A percentile compares a stretch with the other conserved stretches of the same genome.
These are phyloP conservation scores for Acacia pycnantha DNA, from an alignment of 331 rosid genomes.

Conservation along the genomic window DNA sequence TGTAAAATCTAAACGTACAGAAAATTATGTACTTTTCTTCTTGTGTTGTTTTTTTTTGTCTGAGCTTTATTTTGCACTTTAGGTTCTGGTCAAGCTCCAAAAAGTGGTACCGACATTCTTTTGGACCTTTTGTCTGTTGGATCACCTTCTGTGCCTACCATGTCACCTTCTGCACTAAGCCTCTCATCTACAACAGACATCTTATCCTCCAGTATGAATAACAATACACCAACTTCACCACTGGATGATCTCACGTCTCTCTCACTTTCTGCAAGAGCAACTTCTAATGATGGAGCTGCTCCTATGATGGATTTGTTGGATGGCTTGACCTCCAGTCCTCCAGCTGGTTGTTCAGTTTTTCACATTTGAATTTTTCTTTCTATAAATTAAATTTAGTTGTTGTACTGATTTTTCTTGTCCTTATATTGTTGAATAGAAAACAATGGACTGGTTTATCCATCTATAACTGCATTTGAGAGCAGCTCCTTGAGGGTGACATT, in stretches of 20 bases:
- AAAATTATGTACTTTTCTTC: conserved; percentile 1
- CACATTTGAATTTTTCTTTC: neutral
- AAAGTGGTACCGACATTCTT: conserved; percentile 69
- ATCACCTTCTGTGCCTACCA: conserved; percentile 50
- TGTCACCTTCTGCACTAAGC: conserved; percentile 56
- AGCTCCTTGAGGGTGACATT: conserved; percentile 73
- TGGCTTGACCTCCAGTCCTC: conserved; percentile 56
- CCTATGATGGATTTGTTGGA: conserved; percentile 81
- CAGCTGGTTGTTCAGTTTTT: conserved; percentile 46
- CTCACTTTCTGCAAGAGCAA: conserved; percentile 47
- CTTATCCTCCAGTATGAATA: conserved; percentile 48
- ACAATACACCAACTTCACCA: conserved; percentile 53
- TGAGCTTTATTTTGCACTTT: conserved; percentile 28
- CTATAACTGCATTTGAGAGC: conserved; percentile 86
- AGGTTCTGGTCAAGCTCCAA: conserved; percentile 59
- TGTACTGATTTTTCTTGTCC: conserved; percentile 34
- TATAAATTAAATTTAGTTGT: conserved; percentile 23
- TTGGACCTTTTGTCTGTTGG: conserved; percentile 92
- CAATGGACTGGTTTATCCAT: conserved; percentile 78
- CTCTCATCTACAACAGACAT: conserved; percentile 56
- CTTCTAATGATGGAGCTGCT: conserved; percentile 56
- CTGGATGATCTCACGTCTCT: conserved; percentile 70
- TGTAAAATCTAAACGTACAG: conserved; percentile 1
- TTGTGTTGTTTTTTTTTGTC: neutral
- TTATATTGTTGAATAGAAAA: conserved; percentile 53